phyloP scores from a whole-genome alignment of 129 eudicot species.

The Smallanthus sonchifolius region DNA sequence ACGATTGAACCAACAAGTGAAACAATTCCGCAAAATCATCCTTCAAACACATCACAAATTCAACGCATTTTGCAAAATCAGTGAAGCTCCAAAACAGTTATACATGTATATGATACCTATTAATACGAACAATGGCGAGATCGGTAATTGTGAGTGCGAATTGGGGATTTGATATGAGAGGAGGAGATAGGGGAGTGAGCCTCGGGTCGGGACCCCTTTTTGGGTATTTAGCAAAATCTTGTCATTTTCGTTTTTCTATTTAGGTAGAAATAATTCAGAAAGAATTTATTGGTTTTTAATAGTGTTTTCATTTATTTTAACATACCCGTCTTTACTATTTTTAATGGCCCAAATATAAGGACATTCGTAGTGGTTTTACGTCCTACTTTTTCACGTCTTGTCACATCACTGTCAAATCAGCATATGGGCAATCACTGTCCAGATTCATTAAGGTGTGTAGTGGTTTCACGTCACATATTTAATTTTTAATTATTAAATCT shows the following conservation, averaged over 20 bases:
- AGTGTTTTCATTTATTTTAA: too few relatives aligned
- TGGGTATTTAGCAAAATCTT: background rate
- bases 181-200: background rate
- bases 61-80: conserved; percentile 3
- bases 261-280: background rate
- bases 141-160: background rate
- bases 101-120: background rate
- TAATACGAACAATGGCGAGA: background rate
- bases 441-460: too few relatives aligned
- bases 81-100: background rate
- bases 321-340: too few relatives aligned
- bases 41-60: background rate
- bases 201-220: background rate
- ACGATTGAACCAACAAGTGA: background rate
- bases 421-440: too few relatives aligned
- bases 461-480: too few relatives aligned
- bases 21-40: conserved; percentile 5
- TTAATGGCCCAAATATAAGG: too few relatives aligned
- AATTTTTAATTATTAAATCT: too few relatives aligned
- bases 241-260: background rate
- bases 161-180: background rate
- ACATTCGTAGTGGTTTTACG: too few relatives aligned
- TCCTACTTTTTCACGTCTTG: too few relatives aligned
- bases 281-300: background rate
- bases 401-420: too few relatives aligned